phyloP scores from a whole-genome alignment of 2,329 filamentous ascomycete species.

The Nigrospora sphaerica region DNA sequence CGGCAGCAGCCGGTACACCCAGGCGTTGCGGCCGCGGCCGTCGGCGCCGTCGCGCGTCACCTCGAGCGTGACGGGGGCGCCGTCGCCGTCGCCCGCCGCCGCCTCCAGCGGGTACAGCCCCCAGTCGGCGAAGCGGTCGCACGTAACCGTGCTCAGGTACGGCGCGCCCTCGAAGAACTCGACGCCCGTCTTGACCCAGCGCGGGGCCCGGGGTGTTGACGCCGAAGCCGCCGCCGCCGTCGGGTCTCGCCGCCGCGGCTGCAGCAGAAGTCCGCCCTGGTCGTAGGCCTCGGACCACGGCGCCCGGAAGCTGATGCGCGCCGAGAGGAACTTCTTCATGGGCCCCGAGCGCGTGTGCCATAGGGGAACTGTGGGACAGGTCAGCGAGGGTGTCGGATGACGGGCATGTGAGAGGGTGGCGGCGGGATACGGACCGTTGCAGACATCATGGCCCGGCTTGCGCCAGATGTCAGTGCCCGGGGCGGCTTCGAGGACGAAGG shows the following conservation, averaged over 20 bases:
- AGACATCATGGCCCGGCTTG: constrained; percentile 43
- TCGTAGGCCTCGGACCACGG: constrained; percentile 49
- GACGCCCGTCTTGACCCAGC: constrained; percentile 78
- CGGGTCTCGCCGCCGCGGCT: constrained; percentile 3
- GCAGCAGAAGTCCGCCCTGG: constrained; percentile 52
- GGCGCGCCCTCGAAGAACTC: constrained; percentile 60
- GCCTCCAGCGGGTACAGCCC: constrained; percentile 36
- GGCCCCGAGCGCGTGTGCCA: constrained; percentile 26
- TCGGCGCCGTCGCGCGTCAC: constrained; percentile 46
- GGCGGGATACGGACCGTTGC: constrained; percentile 29
- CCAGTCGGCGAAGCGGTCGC: constrained; percentile 72
- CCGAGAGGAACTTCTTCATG: constrained; percentile 41
- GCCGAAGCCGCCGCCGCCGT: constrained; percentile 7
- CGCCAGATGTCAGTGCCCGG: constrained; percentile 54
- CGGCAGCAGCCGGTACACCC: constrained; percentile 60
- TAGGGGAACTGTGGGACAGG: constrained; percentile 5
- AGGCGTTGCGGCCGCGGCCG: constrained; percentile 52
- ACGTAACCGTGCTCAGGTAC: constrained; percentile 63
- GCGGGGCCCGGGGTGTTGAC: constrained; percentile 19
- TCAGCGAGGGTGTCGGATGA: too few species aligned
- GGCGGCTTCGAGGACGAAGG: constrained; percentile 34
- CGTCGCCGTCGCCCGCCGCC: constrained; percentile 10
- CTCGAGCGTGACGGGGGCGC: constrained; percentile 34
- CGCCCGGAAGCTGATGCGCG: constrained; percentile 42
- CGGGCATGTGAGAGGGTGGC: too few species aligned